Percentiles rank a stretch among this genome's conserved stretches.
Conservation (phyloP, 495 filamentous ascomycete species). For the Xylaria bambusicola region DNA sequence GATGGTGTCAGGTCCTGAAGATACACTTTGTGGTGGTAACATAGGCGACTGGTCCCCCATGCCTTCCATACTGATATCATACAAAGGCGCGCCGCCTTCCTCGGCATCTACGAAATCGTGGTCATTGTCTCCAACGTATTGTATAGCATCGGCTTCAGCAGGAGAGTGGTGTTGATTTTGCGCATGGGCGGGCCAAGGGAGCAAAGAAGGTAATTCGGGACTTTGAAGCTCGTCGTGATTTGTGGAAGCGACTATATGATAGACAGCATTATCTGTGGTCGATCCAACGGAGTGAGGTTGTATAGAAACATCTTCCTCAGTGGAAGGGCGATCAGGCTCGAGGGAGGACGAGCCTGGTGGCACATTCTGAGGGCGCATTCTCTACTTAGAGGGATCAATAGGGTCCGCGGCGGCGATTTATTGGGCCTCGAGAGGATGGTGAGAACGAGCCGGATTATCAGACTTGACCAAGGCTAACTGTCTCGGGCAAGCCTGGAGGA, state of each 20-base stretch:
- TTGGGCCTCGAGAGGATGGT: neutral
- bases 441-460: neutral
- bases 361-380: constrained; percentile 31
- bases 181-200: neutral
- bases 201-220: neutral
- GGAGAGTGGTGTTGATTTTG: neutral
- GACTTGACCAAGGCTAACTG: neutral
- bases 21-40: constrained; percentile 17
- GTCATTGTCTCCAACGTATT: constrained; percentile 17
- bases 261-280: constrained; percentile 7
- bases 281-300: constrained; percentile 25
- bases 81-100: constrained; percentile 31
- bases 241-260: neutral
- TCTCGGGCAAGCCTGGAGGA: constrained; percentile 6
- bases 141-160: constrained; percentile 21
- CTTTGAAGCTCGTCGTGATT: constrained; percentile 6
- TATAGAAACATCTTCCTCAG: constrained; percentile 26
- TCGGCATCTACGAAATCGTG: constrained; percentile 25
- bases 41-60: constrained; percentile 21
- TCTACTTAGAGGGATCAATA: neutral
- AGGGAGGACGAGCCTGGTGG: constrained; percentile 25
- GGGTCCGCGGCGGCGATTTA: neutral
- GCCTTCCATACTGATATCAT: constrained; percentile 31
- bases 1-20: constrained; percentile 3
- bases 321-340: constrained; percentile 31